Base-by-base conservation (phyloP, 1,284 basidiomycete species). In the Phlebopus sp. region DNA sequence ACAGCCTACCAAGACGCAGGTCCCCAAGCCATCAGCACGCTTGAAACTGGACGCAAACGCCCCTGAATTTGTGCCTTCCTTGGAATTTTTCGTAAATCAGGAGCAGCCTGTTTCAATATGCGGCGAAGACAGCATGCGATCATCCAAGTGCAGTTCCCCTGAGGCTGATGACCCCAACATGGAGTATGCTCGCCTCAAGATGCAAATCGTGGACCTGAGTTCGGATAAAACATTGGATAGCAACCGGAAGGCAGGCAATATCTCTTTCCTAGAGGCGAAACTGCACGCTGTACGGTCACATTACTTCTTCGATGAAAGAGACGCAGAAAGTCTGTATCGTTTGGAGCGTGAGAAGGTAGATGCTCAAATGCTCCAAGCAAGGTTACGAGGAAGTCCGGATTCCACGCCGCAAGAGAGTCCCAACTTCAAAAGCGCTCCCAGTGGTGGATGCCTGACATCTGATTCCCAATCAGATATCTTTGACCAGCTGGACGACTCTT, bases 301-400 rank as follows among this genome's bases (percentile, higher is more conserved):
- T 58, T 91, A 92, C 57, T 77, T 93, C 55, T 94, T 93, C 59
- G 78, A 83, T 51, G 72, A 80, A 54, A 78, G 75, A 49, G 86
- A 89, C 49, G 90, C 82, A 30, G 79, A 89, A 54, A 71, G 68
- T 3, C 62, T 76, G 6, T 88, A 85, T 63, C 72, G 69, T 34
- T 66, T 70, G 7, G 78, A 86, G 57, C 79, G 81, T 42, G 68
- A 77, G 34, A 79, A 78, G 56, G 69, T 69, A 14, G 77, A 84
- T 36, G 70, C 74, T 15, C 58, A 66, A 2, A 63, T 71, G 7
- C 71, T 92, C 10, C 74, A 81, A 51, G 74, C 73, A 4, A 76
- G 74, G 42, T 70, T 92, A 36, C 78, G 77, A 21, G 76, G 76
- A 8, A 47, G 42, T 42, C 23, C 44, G 34, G 42, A 51, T 39